Percentiles rank a stretch among this genome's conserved stretches.
phyloP scores from a whole-genome alignment of 1,284 basidiomycete species.

The Volvariella surrecta region DNA sequence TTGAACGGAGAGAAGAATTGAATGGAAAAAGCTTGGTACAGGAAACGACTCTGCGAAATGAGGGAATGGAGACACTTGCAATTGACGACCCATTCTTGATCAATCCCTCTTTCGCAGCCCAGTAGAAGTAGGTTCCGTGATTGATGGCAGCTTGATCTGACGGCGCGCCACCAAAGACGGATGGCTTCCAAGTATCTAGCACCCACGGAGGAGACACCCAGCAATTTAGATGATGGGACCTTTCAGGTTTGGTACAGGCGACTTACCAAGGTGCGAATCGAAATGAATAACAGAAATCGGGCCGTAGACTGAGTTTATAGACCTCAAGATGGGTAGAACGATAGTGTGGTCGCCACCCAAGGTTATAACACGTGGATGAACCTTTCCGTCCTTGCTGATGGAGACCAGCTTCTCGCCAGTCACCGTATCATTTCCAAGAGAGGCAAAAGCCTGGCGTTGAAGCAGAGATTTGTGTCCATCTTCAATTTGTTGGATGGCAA shows the following conservation, averaged over 20 bases:
- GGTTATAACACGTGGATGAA: conserved; percentile 62
- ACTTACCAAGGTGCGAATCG: conserved; percentile 69
- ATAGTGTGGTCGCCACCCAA: conserved; percentile 79
- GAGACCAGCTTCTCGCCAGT: conserved; percentile 47
- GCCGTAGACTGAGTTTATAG: conserved; percentile 65
- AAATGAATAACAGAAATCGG: conserved; percentile 77
- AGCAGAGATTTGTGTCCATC: conserved; percentile 55
- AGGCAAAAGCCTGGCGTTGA: conserved; percentile 48
- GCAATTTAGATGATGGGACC: too few species aligned
- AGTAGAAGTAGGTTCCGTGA: conserved; percentile 75
- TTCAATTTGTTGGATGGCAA: conserved; percentile 69
- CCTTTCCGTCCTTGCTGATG: conserved; percentile 50
- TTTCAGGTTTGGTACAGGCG: too few species aligned
- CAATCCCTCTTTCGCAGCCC: conserved; percentile 68
- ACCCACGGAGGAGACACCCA: too few species aligned
- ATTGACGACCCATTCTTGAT: conserved; percentile 73
- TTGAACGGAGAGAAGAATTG: conserved; percentile 9
- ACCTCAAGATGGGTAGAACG: conserved; percentile 67
- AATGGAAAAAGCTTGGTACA: conserved; percentile 12
- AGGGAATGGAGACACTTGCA: conserved; percentile 50
- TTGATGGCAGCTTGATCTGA: conserved; percentile 61
- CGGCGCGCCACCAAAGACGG: conserved; percentile 60
- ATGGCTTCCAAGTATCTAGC: not conserved
- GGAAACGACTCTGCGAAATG: too few species aligned
- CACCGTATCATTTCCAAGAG: conserved; percentile 49